Evolutionary conservation across 108 stramenopile genomes (phyloP).

Genomic region (Cyclostephanos tholiformis): DNA sequence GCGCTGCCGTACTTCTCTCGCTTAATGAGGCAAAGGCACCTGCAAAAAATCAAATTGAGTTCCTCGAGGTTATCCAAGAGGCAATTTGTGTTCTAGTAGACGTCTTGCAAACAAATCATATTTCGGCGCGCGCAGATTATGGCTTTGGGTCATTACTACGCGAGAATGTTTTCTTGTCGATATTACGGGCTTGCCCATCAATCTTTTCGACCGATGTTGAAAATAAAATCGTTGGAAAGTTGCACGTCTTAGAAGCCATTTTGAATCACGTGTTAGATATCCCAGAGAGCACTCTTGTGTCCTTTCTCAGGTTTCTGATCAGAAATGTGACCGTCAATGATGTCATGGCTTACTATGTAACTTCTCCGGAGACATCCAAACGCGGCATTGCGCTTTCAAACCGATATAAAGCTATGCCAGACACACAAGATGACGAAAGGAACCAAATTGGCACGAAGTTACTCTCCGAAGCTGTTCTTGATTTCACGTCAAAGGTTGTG

Average conservation of each 20-base stretch:
- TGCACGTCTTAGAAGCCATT: slow-evolving; percentile 41
- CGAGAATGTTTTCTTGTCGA: slow-evolving; percentile 26
- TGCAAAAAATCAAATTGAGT: background rate
- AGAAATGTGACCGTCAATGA: slow-evolving; percentile 34
- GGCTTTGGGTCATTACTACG: slow-evolving; percentile 23
- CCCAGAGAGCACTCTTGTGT: slow-evolving; percentile 45
- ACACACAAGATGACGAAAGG: slow-evolving; percentile 8
- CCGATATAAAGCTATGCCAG: slow-evolving; percentile 5
- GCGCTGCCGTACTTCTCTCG: slow-evolving; percentile 31
- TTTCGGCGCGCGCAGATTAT: slow-evolving; percentile 37
- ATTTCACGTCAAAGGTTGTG: slow-evolving; percentile 49
- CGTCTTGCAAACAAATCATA: slow-evolving; percentile 22
- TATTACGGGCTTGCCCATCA: slow-evolving; percentile 21
- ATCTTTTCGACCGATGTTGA: background rate
- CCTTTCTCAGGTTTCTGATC: slow-evolving; percentile 42
- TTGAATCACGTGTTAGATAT: slow-evolving; percentile 39
- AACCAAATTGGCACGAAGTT: slow-evolving; percentile 22
- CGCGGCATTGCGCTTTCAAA: slow-evolving; percentile 7
- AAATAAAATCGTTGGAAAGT: slow-evolving; percentile 20
- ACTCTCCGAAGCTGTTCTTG: slow-evolving; percentile 37
- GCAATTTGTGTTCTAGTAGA: slow-evolving; percentile 24
- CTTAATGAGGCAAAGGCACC: slow-evolving; percentile 10
- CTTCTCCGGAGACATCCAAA: slow-evolving; percentile 11
- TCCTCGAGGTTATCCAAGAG: slow-evolving; percentile 19
- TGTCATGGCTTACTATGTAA: slow-evolving; percentile 36